Base-by-base conservation (phyloP, 768 basidiomycete genomes). In the Suillus spraguei region DNA sequence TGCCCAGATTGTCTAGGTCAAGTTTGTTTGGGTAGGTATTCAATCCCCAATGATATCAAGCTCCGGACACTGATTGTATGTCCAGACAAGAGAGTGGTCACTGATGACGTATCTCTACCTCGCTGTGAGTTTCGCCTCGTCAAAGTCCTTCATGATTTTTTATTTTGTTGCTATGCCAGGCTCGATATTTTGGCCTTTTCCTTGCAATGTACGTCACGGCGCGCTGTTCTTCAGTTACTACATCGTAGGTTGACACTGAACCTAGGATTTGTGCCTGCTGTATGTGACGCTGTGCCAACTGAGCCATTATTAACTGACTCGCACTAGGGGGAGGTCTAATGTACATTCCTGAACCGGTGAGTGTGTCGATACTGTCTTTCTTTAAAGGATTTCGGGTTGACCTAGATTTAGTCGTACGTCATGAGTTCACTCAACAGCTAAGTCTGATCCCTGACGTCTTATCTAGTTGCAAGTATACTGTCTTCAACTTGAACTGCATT, bases 71-170 rank as follows among this genome's bases (percentile, higher is more conserved):
- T 53, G 20, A 53, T 10, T 7, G 11, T n/a, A 33, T 33, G 6
- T n/a, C 33, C 11, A 53, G 52, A n/a, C 32, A 35, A 33, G 3
- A n/a, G 5, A 7, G 11, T 53, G 52, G 52, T n/a, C 54, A 36
- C 13, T 36, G n/a, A 55, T 55, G 54, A 14, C 54, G 10, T 55
- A 10, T 22, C 54, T 55, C 4, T 55, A 55, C 54, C n/a, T 55
- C 20, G 8, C 14, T 38, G 54, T 55, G 13, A 55, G 54, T n/a
- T 55, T 8, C 35, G 2, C 20, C 4, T 13, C 22, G 54, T 35
- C 35, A 16, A 22, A 36, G n/a, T 55, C 4, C 14, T 38, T 55
- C 22, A 6, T 16, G 54, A 35, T 22, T 22, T 22, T n/a, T 55
- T 22, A 55, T 36, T 35, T 35, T 55, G n/a, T 35, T 36, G 14